These are phyloP conservation scores for Pugionium dolabratum DNA, from an alignment of 345 rosid species.

Conservation along the genomic window DNA sequence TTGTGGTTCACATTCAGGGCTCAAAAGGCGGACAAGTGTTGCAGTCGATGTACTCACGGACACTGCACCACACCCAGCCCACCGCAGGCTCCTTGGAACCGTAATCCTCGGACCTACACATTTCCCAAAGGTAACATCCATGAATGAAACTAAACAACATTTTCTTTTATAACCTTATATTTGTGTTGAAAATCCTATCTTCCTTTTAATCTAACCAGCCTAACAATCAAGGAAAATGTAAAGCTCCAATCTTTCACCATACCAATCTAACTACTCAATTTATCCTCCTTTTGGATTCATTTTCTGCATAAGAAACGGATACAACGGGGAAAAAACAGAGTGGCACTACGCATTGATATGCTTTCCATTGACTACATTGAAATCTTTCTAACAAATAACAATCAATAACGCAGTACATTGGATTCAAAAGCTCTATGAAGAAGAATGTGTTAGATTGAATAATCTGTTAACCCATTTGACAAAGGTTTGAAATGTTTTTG, in stretches of 20 bases:
- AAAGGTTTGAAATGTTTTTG: neutral
- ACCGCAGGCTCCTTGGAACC: conserved; percentile 48
- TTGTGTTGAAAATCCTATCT: neutral
- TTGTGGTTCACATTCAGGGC: conserved; percentile 96
- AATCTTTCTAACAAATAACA: neutral
- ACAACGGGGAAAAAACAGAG: neutral
- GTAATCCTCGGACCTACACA: conserved; percentile 45
- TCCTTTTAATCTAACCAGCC: neutral
- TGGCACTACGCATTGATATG: no score
- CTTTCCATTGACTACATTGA: no score
- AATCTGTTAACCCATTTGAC: neutral
- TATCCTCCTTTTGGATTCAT: neutral
- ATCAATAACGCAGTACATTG: neutral
- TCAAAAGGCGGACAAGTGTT: conserved; percentile 72
- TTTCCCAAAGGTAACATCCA: conserved; percentile 3
- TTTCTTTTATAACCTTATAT: neutral
- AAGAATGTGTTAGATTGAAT: neutral
- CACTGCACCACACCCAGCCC: conserved; percentile 91
- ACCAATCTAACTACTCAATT: conserved; percentile 5
- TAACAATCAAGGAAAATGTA: neutral
- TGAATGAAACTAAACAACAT: neutral
- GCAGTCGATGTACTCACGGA: conserved; percentile 68
- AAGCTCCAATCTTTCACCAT: neutral
- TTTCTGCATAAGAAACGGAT: neutral
- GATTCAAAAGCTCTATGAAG: neutral